phyloP scores from a whole-genome alignment of 306 rosid species.

The Malus asiatica region DNA sequence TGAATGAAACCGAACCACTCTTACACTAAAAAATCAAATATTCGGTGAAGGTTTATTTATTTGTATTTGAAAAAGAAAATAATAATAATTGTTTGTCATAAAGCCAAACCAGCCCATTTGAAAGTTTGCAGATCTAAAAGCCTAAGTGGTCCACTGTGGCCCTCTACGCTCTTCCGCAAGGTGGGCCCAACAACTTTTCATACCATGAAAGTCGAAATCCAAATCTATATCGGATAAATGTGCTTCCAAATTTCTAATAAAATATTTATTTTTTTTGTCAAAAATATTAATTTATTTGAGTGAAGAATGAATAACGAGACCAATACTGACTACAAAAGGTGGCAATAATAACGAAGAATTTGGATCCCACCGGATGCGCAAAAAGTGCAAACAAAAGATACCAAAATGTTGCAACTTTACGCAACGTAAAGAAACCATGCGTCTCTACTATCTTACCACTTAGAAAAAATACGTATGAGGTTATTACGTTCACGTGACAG shows the following conservation, averaged over 20 bases:
- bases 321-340: background rate
- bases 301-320: background rate
- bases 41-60: background rate
- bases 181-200: conserved; percentile 13
- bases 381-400: background rate
- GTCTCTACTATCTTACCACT: too few species aligned
- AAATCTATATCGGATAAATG: background rate
- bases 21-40: background rate
- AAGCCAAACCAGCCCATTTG: background rate
- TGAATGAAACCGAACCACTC: too few species aligned
- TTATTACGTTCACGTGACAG: too few species aligned
- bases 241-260: background rate
- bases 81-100: background rate
- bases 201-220: background rate
- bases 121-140: background rate
- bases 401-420: background rate
- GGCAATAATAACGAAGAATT: background rate
- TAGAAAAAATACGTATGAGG: background rate
- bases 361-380: too few species aligned
- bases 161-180: conserved; percentile 3
- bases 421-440: background rate
- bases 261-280: background rate
- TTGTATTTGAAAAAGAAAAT: background rate
- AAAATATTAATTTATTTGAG: background rate
- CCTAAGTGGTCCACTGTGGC: background rate